phyloP scores from a whole-genome alignment of 441 rosid genomes.

The Bruguiera hainesii region DNA sequence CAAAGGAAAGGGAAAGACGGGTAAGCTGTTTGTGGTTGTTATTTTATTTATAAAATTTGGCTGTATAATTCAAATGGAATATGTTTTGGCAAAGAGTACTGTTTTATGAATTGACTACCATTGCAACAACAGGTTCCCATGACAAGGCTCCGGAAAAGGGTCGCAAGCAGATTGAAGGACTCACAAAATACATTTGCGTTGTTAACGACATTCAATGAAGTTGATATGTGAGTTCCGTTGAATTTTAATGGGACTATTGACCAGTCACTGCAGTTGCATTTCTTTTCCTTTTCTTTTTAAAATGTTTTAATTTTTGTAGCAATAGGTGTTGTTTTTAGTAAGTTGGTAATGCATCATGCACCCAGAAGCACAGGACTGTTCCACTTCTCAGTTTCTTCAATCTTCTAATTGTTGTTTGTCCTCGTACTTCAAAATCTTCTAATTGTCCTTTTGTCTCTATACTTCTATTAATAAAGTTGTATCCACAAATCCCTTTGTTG shows the following conservation, averaged over 20 bases:
- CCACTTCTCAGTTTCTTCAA: background rate
- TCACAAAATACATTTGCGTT: slow-evolving; percentile 87
- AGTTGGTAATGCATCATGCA: background rate
- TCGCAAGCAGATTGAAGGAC: slow-evolving; percentile 75
- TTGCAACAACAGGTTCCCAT: slow-evolving; percentile 59
- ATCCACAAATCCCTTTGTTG: background rate
- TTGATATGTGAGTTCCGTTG: slow-evolving; percentile 70
- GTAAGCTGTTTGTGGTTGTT: slow-evolving; percentile 32
- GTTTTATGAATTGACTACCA: background rate
- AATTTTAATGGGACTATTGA: background rate
- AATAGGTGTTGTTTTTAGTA: background rate
- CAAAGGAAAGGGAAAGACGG: slow-evolving; percentile 91
- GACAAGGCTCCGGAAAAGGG: slow-evolving; percentile 87
- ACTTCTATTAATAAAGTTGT: background rate
- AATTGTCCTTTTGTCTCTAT: background rate
- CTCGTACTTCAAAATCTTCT: no score
- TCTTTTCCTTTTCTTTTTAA: background rate
- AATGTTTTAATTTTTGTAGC: background rate
- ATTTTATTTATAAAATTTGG: slow-evolving; percentile 2
- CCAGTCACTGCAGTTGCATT: background rate
- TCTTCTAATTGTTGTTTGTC: background rate
- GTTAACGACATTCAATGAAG: slow-evolving; percentile 91
- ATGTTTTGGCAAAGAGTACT: background rate
- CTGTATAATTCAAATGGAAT: no score
- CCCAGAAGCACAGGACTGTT: background rate